phyloP scores from a whole-genome alignment of 192 early-diverging fungal genomes.

The Entomortierella parvispora region DNA sequence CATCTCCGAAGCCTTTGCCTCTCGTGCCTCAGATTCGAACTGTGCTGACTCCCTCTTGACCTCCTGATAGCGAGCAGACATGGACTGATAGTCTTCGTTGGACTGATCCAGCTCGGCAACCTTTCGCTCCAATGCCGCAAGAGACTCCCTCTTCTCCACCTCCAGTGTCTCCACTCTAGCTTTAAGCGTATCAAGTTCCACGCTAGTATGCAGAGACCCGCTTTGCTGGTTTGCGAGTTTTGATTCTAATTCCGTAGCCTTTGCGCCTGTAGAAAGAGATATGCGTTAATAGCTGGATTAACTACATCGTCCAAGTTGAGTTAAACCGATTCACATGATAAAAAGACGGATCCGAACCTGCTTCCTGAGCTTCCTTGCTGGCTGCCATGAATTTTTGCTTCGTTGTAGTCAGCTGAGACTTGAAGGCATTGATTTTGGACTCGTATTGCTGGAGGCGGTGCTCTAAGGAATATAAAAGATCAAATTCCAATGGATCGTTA shows the following conservation, averaged over 20 bases:
- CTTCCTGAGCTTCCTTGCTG: slow-evolving; percentile 18
- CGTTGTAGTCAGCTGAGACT: slow-evolving; percentile 15
- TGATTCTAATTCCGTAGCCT: slow-evolving; percentile 21
- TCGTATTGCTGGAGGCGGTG: slow-evolving; percentile 42
- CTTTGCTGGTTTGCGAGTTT: slow-evolving; percentile 29
- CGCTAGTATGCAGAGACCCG: slow-evolving; percentile 30
- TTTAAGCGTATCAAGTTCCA: slow-evolving; percentile 22
- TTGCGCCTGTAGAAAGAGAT: slow-evolving; percentile 1
- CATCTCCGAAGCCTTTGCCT: slow-evolving; percentile 44
- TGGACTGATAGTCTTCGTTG: slow-evolving; percentile 36
- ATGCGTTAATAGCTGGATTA: not conserved
- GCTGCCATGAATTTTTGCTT: slow-evolving; percentile 18
- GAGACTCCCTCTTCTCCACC: slow-evolving; percentile 29
- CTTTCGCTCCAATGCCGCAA: slow-evolving; percentile 37
- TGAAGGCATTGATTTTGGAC: slow-evolving; percentile 26
- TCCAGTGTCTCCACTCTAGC: slow-evolving; percentile 30
- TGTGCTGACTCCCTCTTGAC: slow-evolving; percentile 34
- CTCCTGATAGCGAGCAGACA: slow-evolving; percentile 31
- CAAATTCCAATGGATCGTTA: not conserved
- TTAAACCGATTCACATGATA: not conserved
- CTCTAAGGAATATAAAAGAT: slow-evolving; percentile 11
- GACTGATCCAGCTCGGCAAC: slow-evolving; percentile 33
- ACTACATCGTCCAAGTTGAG: not conserved
- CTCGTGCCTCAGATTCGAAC: slow-evolving; percentile 39
- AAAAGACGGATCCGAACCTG: slow-evolving; percentile 16